Evolutionary conservation across 2,329 filamentous ascomycete genomes (phyloP), one percentile per base, ranked within the genome.

Genomic region (Huntiella decipiens): DNA sequence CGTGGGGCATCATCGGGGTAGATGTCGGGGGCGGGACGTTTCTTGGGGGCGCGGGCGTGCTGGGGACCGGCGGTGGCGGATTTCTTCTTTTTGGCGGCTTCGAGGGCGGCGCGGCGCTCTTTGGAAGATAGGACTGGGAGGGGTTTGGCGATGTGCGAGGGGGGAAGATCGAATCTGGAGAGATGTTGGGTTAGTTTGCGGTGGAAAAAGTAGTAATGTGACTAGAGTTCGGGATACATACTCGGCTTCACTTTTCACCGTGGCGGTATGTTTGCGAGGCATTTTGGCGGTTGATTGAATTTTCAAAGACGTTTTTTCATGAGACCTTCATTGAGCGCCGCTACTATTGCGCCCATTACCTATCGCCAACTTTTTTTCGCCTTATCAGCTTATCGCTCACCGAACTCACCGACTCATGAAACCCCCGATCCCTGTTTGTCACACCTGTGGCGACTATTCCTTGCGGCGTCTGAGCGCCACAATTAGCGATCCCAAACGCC

Each of bases 181-280:
- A 38, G 13, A 10, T 11, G 22, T 33, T 22, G 31, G 32, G 8
- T 34, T 19, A 28, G 28, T 19, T 11, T 13, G 5, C 4, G 32
- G 38, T 8, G 12, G 16, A 19, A 17, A 31, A n/a, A 6, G 39
- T 31, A 37, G 10, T 5, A 28, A 15, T 19, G 11, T 8, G n/a
- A 34, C 2, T 4, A 13, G 28, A 38, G 4, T 7, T 4, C n/a
- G 16, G 16, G 13, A 17, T 34, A 57, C 66, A 53, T 59, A 78
- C 77, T 66, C 65, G 12, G 65, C 22, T 65, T 42, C 66, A 64
- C 50, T 77, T 71, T 43, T 66, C 66, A 8, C 65, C 67, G 47
- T 73, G 73, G 50, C 82, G 71, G 80, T 88, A 60, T 92, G 84
- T 63, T 92, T 92, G 65, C 88, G 83, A 60, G 84, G 84, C 84